Base-by-base conservation (phyloP, 73 alveolate species). In the Paramecium pentaurelia region DNA sequence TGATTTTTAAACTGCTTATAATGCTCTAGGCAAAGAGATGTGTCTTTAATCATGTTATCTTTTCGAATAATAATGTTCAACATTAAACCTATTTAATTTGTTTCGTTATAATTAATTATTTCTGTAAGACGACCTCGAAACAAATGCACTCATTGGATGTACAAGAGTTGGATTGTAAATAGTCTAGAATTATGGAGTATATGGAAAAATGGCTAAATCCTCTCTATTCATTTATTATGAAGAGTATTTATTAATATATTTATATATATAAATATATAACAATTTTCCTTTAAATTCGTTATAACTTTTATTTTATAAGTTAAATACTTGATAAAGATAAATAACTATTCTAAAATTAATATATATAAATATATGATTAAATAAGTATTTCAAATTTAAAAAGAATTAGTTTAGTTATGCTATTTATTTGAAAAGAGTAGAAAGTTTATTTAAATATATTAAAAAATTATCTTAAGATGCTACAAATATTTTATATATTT, bases 61-160 rank as follows among this genome's bases (percentile, higher is more conserved):
- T 49, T 45, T 80, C 3, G 20, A 18, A 42, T 18, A 9, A 4
- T 11, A 7, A 20, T 80, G 44, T 80, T 80, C 30, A 42, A 45
- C 34, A n/a, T 40, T 27, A 2, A 49, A 25, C 16, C 51, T 30
- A 22, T 80, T 40, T 80, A 38, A 49, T 80, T 80, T 80, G 34
- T 27, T 80, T 42, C 91, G 28, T 73, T 37, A 73, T 30, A 73
- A 25, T 73, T 73, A 18, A 73, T 73, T 73, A 18, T 73, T 30
- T 80, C 30, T 80, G 32, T 20, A 47, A 45, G 30, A 25, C 0
- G 75, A 18, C n/a, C 91, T 42, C n/a, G 91, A 22, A 18, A 80
- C 27, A 36, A 80, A 80, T 18, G 91, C 91, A 44, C 91, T 80
- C 91, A 80, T 80, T 3, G 91, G 91, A 80, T 80, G 91, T 8